phyloP scores from a whole-genome alignment of 306 rosid genomes.

The Arachis hypogaea region DNA sequence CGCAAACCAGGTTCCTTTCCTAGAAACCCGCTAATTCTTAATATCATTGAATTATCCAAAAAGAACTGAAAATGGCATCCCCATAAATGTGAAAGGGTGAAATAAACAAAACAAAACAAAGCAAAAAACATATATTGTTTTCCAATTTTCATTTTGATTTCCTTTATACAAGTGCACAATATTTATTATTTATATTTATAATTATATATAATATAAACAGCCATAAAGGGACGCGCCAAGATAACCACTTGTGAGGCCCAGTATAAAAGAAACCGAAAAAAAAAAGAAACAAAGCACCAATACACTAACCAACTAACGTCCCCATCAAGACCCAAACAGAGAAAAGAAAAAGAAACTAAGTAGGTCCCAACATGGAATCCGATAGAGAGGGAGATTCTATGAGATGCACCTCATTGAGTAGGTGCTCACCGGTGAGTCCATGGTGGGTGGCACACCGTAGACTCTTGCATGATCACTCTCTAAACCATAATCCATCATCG shows the following conservation, averaged over 20 bases:
- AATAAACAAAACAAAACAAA: too few relatives aligned
- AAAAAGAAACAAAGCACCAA: neutral
- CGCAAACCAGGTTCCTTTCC: too few relatives aligned
- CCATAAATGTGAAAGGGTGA: neutral
- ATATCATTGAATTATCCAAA: slow-evolving; percentile 6
- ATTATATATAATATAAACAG: slow-evolving; percentile 15
- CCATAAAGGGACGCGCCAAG: slow-evolving; percentile 8
- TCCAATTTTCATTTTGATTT: neutral
- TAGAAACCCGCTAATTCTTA: too few relatives aligned
- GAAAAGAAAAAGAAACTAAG: neutral
- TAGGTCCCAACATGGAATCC: neutral
- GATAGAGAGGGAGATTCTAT: slow-evolving; percentile 28
- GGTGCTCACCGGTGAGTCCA: slow-evolving; percentile 63
- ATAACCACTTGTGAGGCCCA: slow-evolving; percentile 16
- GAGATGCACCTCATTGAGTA: slow-evolving; percentile 97
- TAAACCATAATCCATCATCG: slow-evolving; percentile 89
- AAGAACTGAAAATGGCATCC: neutral
- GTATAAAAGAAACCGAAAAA: neutral
- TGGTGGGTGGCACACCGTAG: slow-evolving; percentile 58
- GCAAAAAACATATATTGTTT: too few relatives aligned
- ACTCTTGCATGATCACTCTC: slow-evolving; percentile 91
- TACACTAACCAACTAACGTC: neutral
- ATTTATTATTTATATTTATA: neutral
- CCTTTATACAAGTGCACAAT: slow-evolving; percentile 35
- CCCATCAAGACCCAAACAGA: neutral